phyloP scores from a whole-genome alignment of 2,329 filamentous ascomycete species.

The Xylaria sp. region DNA sequence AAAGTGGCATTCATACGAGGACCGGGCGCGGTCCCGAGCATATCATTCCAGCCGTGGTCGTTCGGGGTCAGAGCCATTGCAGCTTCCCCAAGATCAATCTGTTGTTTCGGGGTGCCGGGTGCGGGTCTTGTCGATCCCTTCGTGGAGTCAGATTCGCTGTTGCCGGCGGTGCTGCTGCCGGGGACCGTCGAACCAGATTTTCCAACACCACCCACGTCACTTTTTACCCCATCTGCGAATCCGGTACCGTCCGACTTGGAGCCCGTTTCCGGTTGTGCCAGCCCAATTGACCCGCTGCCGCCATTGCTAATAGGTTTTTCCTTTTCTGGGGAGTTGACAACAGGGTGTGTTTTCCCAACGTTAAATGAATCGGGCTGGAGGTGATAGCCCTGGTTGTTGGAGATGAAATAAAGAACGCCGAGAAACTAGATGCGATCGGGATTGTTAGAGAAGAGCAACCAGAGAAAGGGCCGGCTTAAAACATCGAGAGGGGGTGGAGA shows the following conservation, averaged over 20 bases:
- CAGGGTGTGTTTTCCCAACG: conserved; percentile 42
- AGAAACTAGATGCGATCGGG: conserved; percentile 61
- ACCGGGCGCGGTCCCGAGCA: conserved; percentile 67
- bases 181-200: conserved; percentile 36
- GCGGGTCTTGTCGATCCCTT: conserved; percentile 46
- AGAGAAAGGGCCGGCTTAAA: background rate
- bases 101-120: conserved; percentile 46
- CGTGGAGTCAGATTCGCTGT: conserved; percentile 43
- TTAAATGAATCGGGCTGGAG: conserved; percentile 53
- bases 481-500: conserved; percentile 4
- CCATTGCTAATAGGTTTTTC: conserved; percentile 42
- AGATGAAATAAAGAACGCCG: conserved; percentile 84
- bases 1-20: conserved; percentile 96
- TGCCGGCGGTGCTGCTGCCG: conserved; percentile 40
- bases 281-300: conserved; percentile 46
- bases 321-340: conserved; percentile 52
- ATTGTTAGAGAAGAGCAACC: conserved; percentile 41
- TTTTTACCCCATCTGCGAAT: conserved; percentile 31
- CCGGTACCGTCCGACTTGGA: conserved; percentile 36
- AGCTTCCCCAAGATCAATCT: conserved; percentile 55
- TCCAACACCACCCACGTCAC: conserved; percentile 16
- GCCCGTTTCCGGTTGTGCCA: conserved; percentile 45
- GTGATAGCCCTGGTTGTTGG: conserved; percentile 64
- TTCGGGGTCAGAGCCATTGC: conserved; percentile 65
- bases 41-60: conserved; percentile 64